Conservation (phyloP, 306 rosid genomes). For the Rosa lucieae region DNA sequence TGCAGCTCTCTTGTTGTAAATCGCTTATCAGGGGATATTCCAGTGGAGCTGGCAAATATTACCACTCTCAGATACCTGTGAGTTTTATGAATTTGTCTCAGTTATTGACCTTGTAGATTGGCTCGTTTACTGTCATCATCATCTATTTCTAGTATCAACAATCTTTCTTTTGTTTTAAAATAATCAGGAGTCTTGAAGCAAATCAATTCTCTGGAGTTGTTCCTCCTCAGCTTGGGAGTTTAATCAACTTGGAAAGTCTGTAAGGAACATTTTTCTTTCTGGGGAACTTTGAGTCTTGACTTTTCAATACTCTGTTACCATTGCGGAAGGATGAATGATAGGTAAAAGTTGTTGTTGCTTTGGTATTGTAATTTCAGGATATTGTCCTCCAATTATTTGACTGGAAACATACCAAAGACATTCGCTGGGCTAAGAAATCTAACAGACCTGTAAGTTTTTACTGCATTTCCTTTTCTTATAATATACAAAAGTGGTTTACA, state of each 20-base stretch:
- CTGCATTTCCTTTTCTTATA: constrained; percentile 11
- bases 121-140: not conserved
- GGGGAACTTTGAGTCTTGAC: not conserved
- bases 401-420: constrained; percentile 61
- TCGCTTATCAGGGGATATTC: constrained; percentile 82
- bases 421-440: constrained; percentile 52
- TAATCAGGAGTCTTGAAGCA: constrained; percentile 69
- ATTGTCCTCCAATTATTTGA: constrained; percentile 71
- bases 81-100: constrained; percentile 26
- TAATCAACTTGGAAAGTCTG: constrained; percentile 56
- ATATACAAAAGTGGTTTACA: not conserved
- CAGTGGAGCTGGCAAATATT: constrained; percentile 65
- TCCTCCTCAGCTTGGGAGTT: constrained; percentile 69
- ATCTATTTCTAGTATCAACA: constrained; percentile 7
- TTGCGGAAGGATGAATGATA: constrained; percentile 16
- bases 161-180: not conserved
- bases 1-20: constrained; percentile 80
- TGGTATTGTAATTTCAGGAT: constrained; percentile 42
- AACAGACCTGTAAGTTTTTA: constrained; percentile 58
- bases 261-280: constrained; percentile 38
- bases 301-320: constrained; percentile 2
- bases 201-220: constrained; percentile 69
- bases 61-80: constrained; percentile 62
- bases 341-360: constrained; percentile 16
- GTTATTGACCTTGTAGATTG: not conserved